These are phyloP conservation scores for Meyerozyma sp. DNA, from an alignment of 1,139 yeast species.

Conservation along the genomic window DNA sequence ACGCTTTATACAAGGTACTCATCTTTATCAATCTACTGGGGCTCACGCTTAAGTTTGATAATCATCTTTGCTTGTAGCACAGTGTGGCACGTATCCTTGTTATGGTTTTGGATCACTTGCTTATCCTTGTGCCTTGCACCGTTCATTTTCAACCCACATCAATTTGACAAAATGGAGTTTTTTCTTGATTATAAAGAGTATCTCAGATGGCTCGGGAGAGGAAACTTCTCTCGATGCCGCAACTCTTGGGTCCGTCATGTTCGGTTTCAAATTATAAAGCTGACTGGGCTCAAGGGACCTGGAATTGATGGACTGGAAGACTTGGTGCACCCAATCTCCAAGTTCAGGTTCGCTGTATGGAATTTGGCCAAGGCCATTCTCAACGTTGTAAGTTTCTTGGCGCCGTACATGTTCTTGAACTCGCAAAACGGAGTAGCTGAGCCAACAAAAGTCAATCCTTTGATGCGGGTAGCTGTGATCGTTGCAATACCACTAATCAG, in stretches of 20 bases:
- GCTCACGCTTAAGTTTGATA: slow-evolving; percentile 51
- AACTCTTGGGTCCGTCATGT: slow-evolving; percentile 61
- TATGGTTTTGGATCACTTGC: slow-evolving; percentile 83
- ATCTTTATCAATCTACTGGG: slow-evolving; percentile 59
- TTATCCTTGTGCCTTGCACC: slow-evolving; percentile 74
- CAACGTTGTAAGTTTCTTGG: slow-evolving; percentile 34
- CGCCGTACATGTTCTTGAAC: slow-evolving; percentile 66
- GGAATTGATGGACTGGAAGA: slow-evolving; percentile 22
- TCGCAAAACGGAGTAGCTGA: slow-evolving; percentile 57
- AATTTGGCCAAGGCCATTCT: slow-evolving; percentile 49
- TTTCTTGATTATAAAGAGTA: slow-evolving; percentile 66
- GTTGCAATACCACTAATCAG: slow-evolving; percentile 48
- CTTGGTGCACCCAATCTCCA: slow-evolving; percentile 24
- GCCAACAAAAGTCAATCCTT: slow-evolving; percentile 46
- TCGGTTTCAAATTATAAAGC: slow-evolving; percentile 48
- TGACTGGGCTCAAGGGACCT: slow-evolving; percentile 61
- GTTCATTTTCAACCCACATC: slow-evolving; percentile 81
- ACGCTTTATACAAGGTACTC: slow-evolving; percentile 62
- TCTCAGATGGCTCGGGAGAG: slow-evolving; percentile 64
- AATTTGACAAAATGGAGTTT: slow-evolving; percentile 64
- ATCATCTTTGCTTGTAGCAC: slow-evolving; percentile 60
- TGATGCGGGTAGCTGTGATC: slow-evolving; percentile 47
- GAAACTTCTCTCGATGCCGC: slow-evolving; percentile 46
- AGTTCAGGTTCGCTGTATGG: slow-evolving; percentile 45
- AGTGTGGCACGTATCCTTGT: slow-evolving; percentile 69